Conservation (phyloP, 179 eudicot genomes). For the Silene coronaria region DNA sequence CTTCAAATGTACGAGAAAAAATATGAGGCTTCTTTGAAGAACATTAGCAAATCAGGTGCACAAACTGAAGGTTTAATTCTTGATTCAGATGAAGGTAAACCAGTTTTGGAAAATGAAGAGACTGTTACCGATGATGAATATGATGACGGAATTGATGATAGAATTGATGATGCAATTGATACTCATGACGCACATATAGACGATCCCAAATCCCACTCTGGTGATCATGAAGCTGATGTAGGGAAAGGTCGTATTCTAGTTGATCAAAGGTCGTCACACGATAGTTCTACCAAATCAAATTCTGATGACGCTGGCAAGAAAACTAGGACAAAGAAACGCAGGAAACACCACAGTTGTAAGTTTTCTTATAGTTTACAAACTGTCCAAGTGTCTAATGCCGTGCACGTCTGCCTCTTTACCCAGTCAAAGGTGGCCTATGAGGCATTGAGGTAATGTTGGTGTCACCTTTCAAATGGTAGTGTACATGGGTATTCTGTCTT, state of each 20-base stretch:
- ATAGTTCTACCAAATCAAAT: slow-evolving; percentile 32
- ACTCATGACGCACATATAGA: slow-evolving; percentile 43
- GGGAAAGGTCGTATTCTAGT: slow-evolving; percentile 27
- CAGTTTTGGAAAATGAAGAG: slow-evolving; percentile 34
- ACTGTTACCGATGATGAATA: slow-evolving; percentile 72
- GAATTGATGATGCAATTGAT: slow-evolving; percentile 33
- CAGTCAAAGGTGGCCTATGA: not conserved
- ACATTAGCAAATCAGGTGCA: slow-evolving; percentile 34
- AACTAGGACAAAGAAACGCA: slow-evolving; percentile 45
- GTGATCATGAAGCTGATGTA: slow-evolving; percentile 29
- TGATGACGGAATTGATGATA: slow-evolving; percentile 52
- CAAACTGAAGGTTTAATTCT: slow-evolving; percentile 28
- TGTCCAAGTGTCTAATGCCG: not conserved
- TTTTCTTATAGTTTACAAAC: not conserved
- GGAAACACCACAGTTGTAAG: slow-evolving; percentile 62
- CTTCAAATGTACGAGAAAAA: slow-evolving; percentile 73
- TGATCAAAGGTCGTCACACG: slow-evolving; percentile 38
- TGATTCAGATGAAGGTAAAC: slow-evolving; percentile 30
- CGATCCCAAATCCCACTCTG: slow-evolving; percentile 25
- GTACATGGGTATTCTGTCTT: not conserved
- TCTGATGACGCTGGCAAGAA: slow-evolving; percentile 31
- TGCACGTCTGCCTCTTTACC: not conserved
- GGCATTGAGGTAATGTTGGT: not conserved
- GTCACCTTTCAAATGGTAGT: slow-evolving; percentile 7
- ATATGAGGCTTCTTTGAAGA: slow-evolving; percentile 80